A percentile compares a stretch with the other conserved stretches of the same genome.
These are phyloP conservation scores for Carpinus viminea DNA, from an alignment of 306 rosid species.

Conservation along the genomic window DNA sequence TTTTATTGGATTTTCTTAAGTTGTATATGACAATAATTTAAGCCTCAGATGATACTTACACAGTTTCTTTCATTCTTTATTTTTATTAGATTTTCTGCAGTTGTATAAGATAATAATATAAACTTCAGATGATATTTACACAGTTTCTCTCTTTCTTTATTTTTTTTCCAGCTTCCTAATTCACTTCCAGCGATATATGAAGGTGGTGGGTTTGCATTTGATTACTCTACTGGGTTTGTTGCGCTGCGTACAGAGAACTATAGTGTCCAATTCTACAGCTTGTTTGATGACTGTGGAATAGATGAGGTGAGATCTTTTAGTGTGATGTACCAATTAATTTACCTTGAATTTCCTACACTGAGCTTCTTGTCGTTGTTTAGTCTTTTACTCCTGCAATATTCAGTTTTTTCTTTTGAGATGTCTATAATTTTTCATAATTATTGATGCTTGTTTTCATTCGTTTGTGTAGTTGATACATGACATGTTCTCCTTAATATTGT, in stretches of 20 bases:
- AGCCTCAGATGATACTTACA: no score
- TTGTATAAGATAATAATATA: slow-evolving; percentile 9
- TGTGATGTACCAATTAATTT: slow-evolving; percentile 7
- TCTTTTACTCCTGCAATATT: background rate
- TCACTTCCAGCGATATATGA: slow-evolving; percentile 54
- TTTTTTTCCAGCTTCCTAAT: slow-evolving; percentile 59
- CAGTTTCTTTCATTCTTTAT: no score
- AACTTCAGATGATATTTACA: slow-evolving; percentile 17
- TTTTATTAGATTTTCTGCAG: slow-evolving; percentile 16
- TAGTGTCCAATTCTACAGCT: slow-evolving; percentile 77
- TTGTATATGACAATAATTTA: no score
- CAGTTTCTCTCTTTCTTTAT: slow-evolving; percentile 1
- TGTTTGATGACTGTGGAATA: slow-evolving; percentile 77
- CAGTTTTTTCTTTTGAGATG: background rate
- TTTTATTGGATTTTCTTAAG: no score
- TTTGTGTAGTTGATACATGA: background rate
- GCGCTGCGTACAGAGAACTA: slow-evolving; percentile 81
- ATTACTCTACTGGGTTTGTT: slow-evolving; percentile 66
- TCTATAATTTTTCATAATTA: background rate
- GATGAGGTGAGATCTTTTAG: slow-evolving; percentile 63
- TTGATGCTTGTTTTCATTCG: background rate
- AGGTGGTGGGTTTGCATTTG: slow-evolving; percentile 63
- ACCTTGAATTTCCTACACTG: slow-evolving; percentile 13
- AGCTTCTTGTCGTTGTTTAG: background rate
- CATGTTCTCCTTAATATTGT: background rate